Base-by-base conservation (phyloP, 2,329 filamentous ascomycete genomes). In the Chrysoporthe austroafricana region DNA sequence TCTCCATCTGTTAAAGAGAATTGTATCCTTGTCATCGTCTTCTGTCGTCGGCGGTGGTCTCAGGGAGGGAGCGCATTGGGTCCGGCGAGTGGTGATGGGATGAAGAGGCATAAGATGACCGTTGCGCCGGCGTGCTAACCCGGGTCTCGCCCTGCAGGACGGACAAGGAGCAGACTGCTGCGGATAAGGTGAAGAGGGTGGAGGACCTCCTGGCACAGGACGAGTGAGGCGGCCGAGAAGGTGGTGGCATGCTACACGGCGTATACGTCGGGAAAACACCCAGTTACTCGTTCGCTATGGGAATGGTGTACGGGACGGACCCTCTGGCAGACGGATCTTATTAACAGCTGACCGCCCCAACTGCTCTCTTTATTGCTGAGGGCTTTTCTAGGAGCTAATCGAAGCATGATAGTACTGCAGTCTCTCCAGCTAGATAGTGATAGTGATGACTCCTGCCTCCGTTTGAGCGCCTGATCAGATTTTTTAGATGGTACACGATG, bases 101-200 rank as follows among this genome's bases (percentile, higher is more conserved):
- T 26, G 26, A 26, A 26, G 26, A 26, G 26, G 26, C 26, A 26
- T 26, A 26, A 39, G 36, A 9, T 39, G 6, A 39, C 36, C 36
- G 6, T 39, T 6, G 44, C 4, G 13, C 13, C 18, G 44, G 13
- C 44, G 2, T 44, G 21, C 57, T 60, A 14, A 60, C 57, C 2
- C 8, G 18, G 13, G 13, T 16, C 4, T 36, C 50, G 54, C 7
- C 16, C 26, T 46, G 7, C 11, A 91, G 93, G 75, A 96, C 91
- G 73, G 94, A 97, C 77, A 97, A 97, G 85, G 86, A 85, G 77
- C 93, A 97, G 80, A 88, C 88, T 2, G 91, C 91, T 46, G 86
- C 89, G 75, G 91, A 96, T 72, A 97, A 97, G 81, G 91, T 97
- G 21, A 84, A 84, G 79, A 79, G 85, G 62, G 84, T 88, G 4